phyloP scores from a whole-genome alignment of 768 basidiomycete genomes.

The Suillus spraguei region DNA sequence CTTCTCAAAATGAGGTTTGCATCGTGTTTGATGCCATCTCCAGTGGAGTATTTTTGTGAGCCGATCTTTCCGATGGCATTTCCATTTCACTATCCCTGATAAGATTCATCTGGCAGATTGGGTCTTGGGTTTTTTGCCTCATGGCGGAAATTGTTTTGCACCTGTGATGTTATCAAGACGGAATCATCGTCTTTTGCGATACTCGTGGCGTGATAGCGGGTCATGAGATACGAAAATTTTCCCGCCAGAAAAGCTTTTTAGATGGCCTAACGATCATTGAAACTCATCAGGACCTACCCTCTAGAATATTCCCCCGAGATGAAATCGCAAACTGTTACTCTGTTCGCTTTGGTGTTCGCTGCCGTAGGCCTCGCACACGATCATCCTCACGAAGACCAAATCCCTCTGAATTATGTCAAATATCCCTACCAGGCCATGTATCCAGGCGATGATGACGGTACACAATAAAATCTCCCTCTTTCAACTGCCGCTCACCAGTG shows the following conservation, averaged over 20 bases:
- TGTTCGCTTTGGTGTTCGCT: slow-evolving; percentile 30
- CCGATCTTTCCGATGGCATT: slow-evolving; percentile 15
- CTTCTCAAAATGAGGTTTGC: slow-evolving; percentile 27
- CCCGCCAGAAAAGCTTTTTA: slow-evolving; percentile 30
- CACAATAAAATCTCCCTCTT: neutral
- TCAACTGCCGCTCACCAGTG: neutral
- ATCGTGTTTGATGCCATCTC: slow-evolving; percentile 29
- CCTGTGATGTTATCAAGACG: slow-evolving; percentile 17
- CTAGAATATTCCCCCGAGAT: slow-evolving; percentile 18
- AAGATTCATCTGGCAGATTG: slow-evolving; percentile 14
- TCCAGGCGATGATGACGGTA: slow-evolving; percentile 63
- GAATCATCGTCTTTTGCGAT: slow-evolving; percentile 19
- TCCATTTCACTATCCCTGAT: slow-evolving; percentile 10
- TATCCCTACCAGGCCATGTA: slow-evolving; percentile 66
- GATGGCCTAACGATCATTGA: slow-evolving; percentile 2
- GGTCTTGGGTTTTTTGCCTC: slow-evolving; percentile 35
- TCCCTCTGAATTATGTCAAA: slow-evolving; percentile 67
- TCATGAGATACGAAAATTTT: slow-evolving; percentile 27
- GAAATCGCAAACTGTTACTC: slow-evolving; percentile 25
- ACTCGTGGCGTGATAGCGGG: slow-evolving; percentile 13
- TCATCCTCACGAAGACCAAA: slow-evolving; percentile 51
- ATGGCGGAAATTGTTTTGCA: slow-evolving; percentile 44
- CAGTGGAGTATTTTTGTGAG: slow-evolving; percentile 7
- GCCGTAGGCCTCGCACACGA: slow-evolving; percentile 37
- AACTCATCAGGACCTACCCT: slow-evolving; percentile 8